These are phyloP conservation scores for Nothophaeocryptopus gaeumannii DNA, from an alignment of 2,329 filamentous ascomycete species.

Conservation along the genomic window DNA sequence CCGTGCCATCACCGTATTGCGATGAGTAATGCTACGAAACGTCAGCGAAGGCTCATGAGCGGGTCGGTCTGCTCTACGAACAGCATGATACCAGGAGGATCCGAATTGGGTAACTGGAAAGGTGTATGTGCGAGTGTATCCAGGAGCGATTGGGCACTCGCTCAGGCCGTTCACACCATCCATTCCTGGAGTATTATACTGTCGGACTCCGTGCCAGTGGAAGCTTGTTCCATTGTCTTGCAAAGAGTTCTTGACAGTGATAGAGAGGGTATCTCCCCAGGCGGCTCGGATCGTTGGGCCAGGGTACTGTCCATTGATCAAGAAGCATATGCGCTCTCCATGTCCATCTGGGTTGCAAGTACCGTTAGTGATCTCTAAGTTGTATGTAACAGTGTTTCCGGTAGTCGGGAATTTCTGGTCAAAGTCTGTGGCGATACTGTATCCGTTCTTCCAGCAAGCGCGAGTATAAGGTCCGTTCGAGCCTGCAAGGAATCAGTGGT, in stretches of 20 bases:
- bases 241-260: slow-evolving; percentile 39
- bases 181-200: slow-evolving; percentile 53
- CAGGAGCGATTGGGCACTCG: slow-evolving; percentile 47
- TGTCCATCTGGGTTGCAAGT: no score
- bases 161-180: slow-evolving; percentile 48
- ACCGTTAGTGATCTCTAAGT: no score
- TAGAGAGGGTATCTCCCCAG: slow-evolving; percentile 33
- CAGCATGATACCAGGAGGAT: slow-evolving; percentile 26
- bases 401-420: no score
- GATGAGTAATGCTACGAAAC: slow-evolving; percentile 43
- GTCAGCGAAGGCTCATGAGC: slow-evolving; percentile 32
- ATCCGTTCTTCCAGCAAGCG: no score
- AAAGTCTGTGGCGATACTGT: no score
- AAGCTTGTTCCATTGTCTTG: slow-evolving; percentile 58
- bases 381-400: no score
- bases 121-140: slow-evolving; percentile 53
- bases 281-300: slow-evolving; percentile 35
- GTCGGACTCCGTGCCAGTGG: slow-evolving; percentile 62
- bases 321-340: no score
- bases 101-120: slow-evolving; percentile 52
- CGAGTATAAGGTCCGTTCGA: no score
- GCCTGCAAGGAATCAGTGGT: no score
- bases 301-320: slow-evolving; percentile 33
- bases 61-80: neutral
- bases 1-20: slow-evolving; percentile 54